Conservation (phyloP, 768 basidiomycete genomes). For the Fomitopsis serialis region DNA sequence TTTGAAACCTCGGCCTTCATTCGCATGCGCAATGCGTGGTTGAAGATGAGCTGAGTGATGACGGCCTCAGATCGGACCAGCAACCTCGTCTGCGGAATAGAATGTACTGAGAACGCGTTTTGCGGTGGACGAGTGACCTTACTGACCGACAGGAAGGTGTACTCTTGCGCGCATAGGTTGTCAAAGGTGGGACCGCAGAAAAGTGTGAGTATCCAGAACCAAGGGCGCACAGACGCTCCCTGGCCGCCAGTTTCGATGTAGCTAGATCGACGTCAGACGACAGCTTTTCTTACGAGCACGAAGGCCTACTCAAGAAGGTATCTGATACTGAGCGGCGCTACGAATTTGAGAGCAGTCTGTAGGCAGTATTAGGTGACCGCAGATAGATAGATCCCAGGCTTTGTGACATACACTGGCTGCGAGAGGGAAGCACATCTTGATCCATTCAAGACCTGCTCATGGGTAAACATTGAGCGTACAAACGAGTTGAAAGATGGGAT, state of each 20-base stretch:
- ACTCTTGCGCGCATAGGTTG: slow-evolving; percentile 47
- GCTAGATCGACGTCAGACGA: slow-evolving; percentile 21
- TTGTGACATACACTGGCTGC: neutral
- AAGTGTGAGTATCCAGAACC: slow-evolving; percentile 60
- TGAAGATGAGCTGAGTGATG: slow-evolving; percentile 45
- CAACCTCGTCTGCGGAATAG: slow-evolving; percentile 25
- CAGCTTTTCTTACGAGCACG: neutral
- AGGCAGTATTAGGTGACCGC: neutral
- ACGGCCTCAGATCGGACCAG: slow-evolving; percentile 40
- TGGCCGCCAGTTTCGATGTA: slow-evolving; percentile 54
- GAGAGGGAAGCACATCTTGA: neutral
- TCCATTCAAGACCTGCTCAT: neutral
- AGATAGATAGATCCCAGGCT: neutral
- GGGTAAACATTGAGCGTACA: too few species aligned
- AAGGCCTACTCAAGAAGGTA: neutral
- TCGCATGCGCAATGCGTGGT: slow-evolving; percentile 46
- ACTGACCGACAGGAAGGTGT: slow-evolving; percentile 30
- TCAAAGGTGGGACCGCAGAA: slow-evolving; percentile 42
- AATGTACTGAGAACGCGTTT: too few species aligned
- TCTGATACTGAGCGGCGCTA: neutral
- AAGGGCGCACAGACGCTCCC: slow-evolving; percentile 48
- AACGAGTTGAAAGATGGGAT: too few species aligned
- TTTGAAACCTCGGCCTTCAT: slow-evolving; percentile 34
- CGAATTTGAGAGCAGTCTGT: neutral
- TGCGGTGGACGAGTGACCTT: too few species aligned